Base-by-base conservation (phyloP, 1,139 yeast species). In the Hanseniaspora sp. region DNA sequence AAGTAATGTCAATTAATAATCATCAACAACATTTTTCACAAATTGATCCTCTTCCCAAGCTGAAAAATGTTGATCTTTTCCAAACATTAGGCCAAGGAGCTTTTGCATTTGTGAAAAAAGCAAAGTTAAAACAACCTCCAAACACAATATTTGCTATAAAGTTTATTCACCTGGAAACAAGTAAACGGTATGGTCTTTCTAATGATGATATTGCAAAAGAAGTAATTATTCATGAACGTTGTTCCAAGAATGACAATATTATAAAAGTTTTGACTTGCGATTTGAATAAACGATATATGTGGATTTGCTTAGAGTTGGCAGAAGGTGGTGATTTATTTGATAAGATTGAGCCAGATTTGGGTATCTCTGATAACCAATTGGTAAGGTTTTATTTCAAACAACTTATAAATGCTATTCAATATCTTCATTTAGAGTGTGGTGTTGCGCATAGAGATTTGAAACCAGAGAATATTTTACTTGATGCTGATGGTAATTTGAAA, bases 401-500 rank as follows among this genome's bases (percentile, higher is more conserved):
- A 59, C 67, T 82, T 57, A 70, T 80, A 1, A 77, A 74, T 54
- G 84, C 83, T 0, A 67, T 80, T 15, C 71, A 70, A 6, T 79
- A 73, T 60, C 64, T 86, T 43, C 96, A 87, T 64, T 71, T 74
- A 2, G 76, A 75, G 52, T 64, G 68, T 56, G 87, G 92, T 53
- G 83, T 87, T 44, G 90, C 94, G 5, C 96, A 87, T 69, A 68
- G 96, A 58, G 95, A 87, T 64, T 84, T 88, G 56, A 87, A 87
- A 64, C 96, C 96, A 0, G 96, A 87, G 63, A 87, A 87, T 63
- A 79, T 87, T n/a, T 71, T 88, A 37, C 70, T 88, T 18, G 95
- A 87, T 63, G 70, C 70, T 33, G 77, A 77, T 55, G 81, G 80
- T 5, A 83, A 83, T 62, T 66, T 82, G 59, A 81, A 82, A 62